Evolutionary conservation across 495 filamentous ascomycete species (phyloP).

Genomic region (Emericellopsis terricola): DNA sequence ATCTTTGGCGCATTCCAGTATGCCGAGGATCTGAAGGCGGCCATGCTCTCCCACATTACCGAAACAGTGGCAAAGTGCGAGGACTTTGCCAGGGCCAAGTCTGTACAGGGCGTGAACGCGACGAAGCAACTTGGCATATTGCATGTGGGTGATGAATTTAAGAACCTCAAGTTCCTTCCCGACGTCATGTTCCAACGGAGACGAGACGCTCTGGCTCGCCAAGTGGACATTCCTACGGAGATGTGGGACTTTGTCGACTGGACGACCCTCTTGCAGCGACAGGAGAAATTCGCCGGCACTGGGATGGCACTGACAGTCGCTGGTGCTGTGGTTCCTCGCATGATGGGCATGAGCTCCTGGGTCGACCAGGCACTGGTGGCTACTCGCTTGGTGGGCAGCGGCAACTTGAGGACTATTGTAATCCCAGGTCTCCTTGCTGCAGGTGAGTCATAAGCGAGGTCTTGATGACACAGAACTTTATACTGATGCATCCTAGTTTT

Average conservation of each 20-base stretch:
- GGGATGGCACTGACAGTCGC: constrained; percentile 86
- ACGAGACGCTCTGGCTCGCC: constrained; percentile 58
- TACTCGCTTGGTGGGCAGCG: constrained; percentile 60
- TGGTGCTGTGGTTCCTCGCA: constrained; percentile 64
- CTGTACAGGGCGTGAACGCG: constrained; percentile 62
- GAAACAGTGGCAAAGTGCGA: constrained; percentile 62
- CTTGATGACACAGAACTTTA: background rate
- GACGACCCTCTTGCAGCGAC: constrained; percentile 59
- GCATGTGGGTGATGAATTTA: constrained; percentile 75
- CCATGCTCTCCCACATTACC: constrained; percentile 79
- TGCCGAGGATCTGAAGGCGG: constrained; percentile 79
- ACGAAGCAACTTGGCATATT: constrained; percentile 78
- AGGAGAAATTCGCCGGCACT: constrained; percentile 86
- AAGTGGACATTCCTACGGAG: constrained; percentile 76
- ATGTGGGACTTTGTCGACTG: constrained; percentile 88
- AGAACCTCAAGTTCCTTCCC: constrained; percentile 65
- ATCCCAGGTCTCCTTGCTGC: constrained; percentile 60
- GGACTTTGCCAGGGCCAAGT: constrained; percentile 61
- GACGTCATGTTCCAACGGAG: constrained; percentile 85
- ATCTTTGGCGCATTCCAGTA: constrained; percentile 74
- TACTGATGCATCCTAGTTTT: constrained; percentile 36
- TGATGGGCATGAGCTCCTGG: constrained; percentile 74
- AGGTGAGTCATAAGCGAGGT: constrained; percentile 35
- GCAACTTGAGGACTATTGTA: constrained; percentile 63
- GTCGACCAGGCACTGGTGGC: constrained; percentile 72